Evolutionary conservation across 1,284 basidiomycete species (phyloP), one percentile per base, ranked within the genome.

Genomic region (Malassezia furfur): DNA sequence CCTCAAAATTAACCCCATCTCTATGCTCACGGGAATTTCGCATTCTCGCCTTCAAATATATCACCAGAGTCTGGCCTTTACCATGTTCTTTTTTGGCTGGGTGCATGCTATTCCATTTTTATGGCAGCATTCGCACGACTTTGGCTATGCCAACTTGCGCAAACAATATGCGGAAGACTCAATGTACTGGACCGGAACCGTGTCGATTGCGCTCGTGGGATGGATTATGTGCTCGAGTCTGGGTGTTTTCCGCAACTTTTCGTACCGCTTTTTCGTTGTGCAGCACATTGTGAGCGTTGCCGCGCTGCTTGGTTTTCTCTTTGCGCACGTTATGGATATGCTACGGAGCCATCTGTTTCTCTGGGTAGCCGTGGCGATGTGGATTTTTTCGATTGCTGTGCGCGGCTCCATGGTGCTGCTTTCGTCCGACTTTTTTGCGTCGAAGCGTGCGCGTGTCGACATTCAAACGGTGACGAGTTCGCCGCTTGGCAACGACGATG

Each of bases 251-350:
- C 59, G 72, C 3, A 59, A 65, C 17, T 49, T 62, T 37, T 66
- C 59, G 25, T 74, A 74, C 60, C 66, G 71, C 44, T 60, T 74
- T 19, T 74, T 71, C 45, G 61, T 72, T 36, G 45, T 67, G 21
- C 56, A 68, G 15, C 72, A 74, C 49, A 54, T 73, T 5, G 53
- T 60, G n/a, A 44, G 59, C 17, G 58, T 63, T 2, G 50, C 66
- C 19, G 32, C 64, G 21, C 64, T 74, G 41, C 49, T 74, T 3
- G 72, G 39, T 25, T 62, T 45, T 21, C 35, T 49, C 11, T 54
- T 58, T 14, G 38, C 31, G 3, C 56, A 62, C n/a, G 40, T 59
- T 2, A 40, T 59, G 5, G 35, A 54, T 5, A 7, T 22, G 10
- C 30, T 52, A 0, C 28, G 35, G 9, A n/a, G 19, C 2, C 25